Base-by-base conservation (phyloP, 1,284 basidiomycete species). In the Moesziomyces aphidis region DNA sequence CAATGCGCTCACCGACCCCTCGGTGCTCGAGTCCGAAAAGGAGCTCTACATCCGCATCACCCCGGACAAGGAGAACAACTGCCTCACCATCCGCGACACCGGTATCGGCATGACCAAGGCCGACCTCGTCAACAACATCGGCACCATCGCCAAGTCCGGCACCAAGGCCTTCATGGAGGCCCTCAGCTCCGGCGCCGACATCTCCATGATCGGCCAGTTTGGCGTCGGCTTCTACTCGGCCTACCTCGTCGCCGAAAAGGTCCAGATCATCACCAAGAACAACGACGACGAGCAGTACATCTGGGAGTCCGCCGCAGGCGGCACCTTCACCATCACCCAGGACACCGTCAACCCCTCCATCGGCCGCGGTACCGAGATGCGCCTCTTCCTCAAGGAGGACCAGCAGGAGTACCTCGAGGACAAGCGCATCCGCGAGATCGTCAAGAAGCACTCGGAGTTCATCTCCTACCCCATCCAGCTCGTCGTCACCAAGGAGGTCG, bases 381-480 rank as follows among this genome's bases (percentile, higher is more conserved):
- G 93, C 81, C 91, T 99, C 76, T 94, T 88, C 90, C 89, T 99
- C 86, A 99, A 99, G 90, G 97, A 99, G 86, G 96, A 99, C 87
- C 95, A 97, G 88, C 90, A 93, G 78, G 97, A 99, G 87, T 99
- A 98, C 88, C 90, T 98, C 64, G 96, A 99, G 89, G 97, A 99
- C 90, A 97, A 97, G 90, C 91, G 91, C 86, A 95, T 99, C 90
- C 96, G 96, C 89, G 97, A 99, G 82, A 94, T 97, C 79, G 96
- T 99, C 86, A 99, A 99, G 91, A 99, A 99, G 90, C 97, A 99
- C 90, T 99, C 97, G 85, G 96, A 99, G 88, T 99, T 99, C 89
- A 99, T 99, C 88, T 98, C 96, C 52, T 99, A 99, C 89, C 97
- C 96, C 77, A 99, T 99, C 85, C 95, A 99, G 87, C 90, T 99